phyloP scores from a whole-genome alignment of 768 basidiomycete species.

The Tremella yokohamensis region DNA sequence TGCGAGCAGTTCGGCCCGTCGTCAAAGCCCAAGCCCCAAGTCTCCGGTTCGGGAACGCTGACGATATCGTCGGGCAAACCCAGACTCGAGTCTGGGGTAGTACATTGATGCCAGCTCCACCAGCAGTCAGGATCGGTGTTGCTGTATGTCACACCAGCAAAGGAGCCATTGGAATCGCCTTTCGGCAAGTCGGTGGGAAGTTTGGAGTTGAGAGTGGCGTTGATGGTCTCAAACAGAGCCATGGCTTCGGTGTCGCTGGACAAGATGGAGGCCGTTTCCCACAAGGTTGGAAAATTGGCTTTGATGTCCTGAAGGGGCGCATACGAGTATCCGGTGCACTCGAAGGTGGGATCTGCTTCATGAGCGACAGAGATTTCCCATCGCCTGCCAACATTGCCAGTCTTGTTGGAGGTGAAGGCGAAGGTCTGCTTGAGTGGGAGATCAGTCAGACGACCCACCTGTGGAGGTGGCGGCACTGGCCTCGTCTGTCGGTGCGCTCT shows the following conservation, averaged over 20 bases:
- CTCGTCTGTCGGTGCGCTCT: conserved; percentile 23
- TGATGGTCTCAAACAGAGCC: conserved; percentile 41
- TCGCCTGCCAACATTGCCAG: neutral
- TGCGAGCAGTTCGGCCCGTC: conserved; percentile 53
- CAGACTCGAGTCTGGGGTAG: conserved; percentile 28
- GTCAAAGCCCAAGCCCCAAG: conserved; percentile 52
- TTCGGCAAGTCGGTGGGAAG: conserved; percentile 43
- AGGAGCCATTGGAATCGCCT: conserved; percentile 48
- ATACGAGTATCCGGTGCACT: conserved; percentile 50
- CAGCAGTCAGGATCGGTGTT: conserved; percentile 51
- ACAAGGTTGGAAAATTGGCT: conserved; percentile 42
- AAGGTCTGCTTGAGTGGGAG: neutral
- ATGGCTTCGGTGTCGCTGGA: conserved; percentile 43
- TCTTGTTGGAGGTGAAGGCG: neutral
- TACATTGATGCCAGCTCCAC: conserved; percentile 49
- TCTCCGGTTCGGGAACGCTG: conserved; percentile 46
- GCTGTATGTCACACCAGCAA: conserved; percentile 37
- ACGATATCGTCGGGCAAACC: conserved; percentile 46
- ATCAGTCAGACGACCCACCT: conserved; percentile 17
- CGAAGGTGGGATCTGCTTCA: conserved; percentile 27
- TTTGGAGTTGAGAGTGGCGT: conserved; percentile 36
- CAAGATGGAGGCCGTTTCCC: conserved; percentile 45
- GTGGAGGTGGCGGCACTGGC: conserved; percentile 22
- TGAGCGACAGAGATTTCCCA: neutral
- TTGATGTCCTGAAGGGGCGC: conserved; percentile 27